A percentile compares a stretch with the other conserved stretches of the same genome.
Evolutionary conservation across 2,329 filamentous ascomycete species (phyloP).

Genomic region (Cytospora paraplurivora): DNA sequence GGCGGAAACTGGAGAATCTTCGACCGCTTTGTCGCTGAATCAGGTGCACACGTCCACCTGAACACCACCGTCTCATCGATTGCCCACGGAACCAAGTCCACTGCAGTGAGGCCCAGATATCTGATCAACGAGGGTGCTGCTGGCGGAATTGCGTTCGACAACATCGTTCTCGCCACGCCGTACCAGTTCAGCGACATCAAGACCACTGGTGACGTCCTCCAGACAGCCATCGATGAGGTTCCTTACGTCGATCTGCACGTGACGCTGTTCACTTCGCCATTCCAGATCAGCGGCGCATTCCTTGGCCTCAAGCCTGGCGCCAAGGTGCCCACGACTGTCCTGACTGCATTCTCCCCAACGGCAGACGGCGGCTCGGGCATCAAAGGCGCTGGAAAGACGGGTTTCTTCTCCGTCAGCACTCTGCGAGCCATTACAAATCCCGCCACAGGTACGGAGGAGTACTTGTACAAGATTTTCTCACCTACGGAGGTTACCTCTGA

Average conservation of each 20-base stretch:
- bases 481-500: constrained; percentile 53
- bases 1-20: constrained; percentile 98
- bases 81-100: constrained; percentile 47
- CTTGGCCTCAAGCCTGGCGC: constrained; percentile 67
- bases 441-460: constrained; percentile 53
- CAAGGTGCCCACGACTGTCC: constrained; percentile 69
- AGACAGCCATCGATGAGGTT: constrained; percentile 71
- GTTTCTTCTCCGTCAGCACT: constrained; percentile 85
- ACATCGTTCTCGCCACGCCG: constrained; percentile 80
- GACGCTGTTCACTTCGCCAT: constrained; percentile 81
- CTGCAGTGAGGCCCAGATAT: constrained; percentile 49
- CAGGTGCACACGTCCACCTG: constrained; percentile 61
- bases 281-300: constrained; percentile 68
- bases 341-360: constrained; percentile 74
- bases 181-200: constrained; percentile 77
- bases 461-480: constrained; percentile 68
- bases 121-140: constrained; percentile 43
- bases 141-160: constrained; percentile 64
- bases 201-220: constrained; percentile 65
- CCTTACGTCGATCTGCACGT: constrained; percentile 87
- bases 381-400: constrained; percentile 68
- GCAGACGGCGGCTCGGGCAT: constrained; percentile 54
- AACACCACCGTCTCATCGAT: constrained; percentile 71
- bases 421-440: constrained; percentile 67
- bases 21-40: constrained; percentile 70